phyloP scores from a whole-genome alignment of 306 rosid species.

The Quercus robur region DNA sequence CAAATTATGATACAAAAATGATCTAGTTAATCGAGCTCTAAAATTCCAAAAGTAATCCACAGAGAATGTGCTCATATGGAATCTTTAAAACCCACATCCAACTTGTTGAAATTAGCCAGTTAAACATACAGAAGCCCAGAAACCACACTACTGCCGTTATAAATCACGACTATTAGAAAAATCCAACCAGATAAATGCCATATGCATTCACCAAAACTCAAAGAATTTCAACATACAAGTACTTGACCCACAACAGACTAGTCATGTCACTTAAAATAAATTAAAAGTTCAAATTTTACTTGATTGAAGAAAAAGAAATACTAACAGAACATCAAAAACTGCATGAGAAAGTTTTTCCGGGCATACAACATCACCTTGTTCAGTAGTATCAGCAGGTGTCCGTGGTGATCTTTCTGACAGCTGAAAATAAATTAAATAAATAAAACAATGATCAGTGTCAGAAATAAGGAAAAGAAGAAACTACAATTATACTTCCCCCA shows the following conservation, averaged over 20 bases:
- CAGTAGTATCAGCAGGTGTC: slow-evolving; percentile 53
- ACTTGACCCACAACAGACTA: background rate
- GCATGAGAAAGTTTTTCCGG: slow-evolving; percentile 44
- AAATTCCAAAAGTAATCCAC: background rate
- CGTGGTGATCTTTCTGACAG: slow-evolving; percentile 74
- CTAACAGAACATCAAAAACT: slow-evolving; percentile 47
- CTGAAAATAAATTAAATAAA: slow-evolving; percentile 39
- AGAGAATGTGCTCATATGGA: background rate
- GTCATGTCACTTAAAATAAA: slow-evolving; percentile 5
- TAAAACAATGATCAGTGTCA: slow-evolving; percentile 17
- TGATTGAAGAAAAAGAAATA: slow-evolving; percentile 32
- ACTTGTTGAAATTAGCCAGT: background rate
- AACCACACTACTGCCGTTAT: background rate
- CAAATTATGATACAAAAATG: background rate
- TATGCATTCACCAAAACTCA: background rate
- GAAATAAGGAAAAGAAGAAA: slow-evolving; percentile 10
- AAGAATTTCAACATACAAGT: background rate
- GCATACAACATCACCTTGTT: slow-evolving; percentile 82
- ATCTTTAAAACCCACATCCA: background rate
- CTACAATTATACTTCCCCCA: slow-evolving; percentile 1
- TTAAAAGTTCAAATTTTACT: slow-evolving; percentile 22
- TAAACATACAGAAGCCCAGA: background rate
- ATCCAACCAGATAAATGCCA: background rate
- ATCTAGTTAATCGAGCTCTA: background rate
- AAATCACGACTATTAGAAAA: background rate